phyloP scores from a whole-genome alignment of 306 rosid genomes.

The Canavalia ensiformis region DNA sequence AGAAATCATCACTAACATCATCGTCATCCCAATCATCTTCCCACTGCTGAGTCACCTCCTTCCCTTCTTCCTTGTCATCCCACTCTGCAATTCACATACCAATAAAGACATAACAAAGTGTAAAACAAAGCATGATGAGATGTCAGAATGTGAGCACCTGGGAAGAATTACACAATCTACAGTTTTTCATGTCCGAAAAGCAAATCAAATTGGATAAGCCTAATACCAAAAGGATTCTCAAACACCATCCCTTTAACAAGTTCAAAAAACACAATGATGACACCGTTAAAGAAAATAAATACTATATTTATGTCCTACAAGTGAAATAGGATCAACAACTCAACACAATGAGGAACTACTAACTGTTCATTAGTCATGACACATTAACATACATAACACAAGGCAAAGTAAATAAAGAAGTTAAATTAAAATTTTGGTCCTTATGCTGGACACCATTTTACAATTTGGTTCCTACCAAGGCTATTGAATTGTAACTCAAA shows the following conservation, averaged over 20 bases:
- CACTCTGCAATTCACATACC: conserved; percentile 58
- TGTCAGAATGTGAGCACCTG: conserved; percentile 6
- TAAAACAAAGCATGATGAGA: conserved; percentile 26
- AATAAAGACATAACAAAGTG: not conserved
- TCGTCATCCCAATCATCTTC: conserved; percentile 99
- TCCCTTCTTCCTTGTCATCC: conserved; percentile 86
- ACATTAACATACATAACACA: not conserved
- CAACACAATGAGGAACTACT: not conserved
- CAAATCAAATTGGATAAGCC: not conserved
- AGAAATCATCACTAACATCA: conserved; percentile 92
- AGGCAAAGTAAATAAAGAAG: not conserved
- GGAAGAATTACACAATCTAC: no score
- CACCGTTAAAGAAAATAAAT: no score
- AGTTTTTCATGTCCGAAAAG: not conserved
- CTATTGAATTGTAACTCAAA: no score
- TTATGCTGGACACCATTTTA: no score
- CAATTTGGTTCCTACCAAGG: no score
- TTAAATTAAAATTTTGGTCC: no score
- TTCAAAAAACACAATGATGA: no score
- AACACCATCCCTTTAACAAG: no score
- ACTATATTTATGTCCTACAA: no score
- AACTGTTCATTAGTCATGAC: not conserved
- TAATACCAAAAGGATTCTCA: no score
- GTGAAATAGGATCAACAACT: not conserved
- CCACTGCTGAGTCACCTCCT: conserved; percentile 89